Conservation (phyloP, 805 yeast genomes). For the Cyberlindnera maclurae region DNA sequence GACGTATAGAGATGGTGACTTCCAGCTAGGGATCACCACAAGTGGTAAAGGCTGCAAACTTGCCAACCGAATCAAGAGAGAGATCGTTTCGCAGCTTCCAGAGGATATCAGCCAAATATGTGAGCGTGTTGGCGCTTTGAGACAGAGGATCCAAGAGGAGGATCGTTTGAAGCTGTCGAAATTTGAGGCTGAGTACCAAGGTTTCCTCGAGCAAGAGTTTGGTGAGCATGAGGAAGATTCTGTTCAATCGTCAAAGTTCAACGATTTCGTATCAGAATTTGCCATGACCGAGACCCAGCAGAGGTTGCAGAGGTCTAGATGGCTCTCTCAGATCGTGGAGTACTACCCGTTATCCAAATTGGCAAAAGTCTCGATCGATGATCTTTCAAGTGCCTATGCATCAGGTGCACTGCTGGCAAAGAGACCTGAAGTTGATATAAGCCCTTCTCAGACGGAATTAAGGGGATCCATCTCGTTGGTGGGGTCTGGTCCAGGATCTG, state of each 20-base stretch:
- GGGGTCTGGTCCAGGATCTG: slow-evolving; percentile 92
- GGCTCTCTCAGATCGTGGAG: slow-evolving; percentile 87
- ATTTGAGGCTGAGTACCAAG: slow-evolving; percentile 21
- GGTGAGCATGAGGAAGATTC: slow-evolving; percentile 68
- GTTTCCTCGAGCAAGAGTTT: slow-evolving; percentile 30
- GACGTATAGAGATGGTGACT: slow-evolving; percentile 59
- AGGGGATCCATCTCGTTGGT: slow-evolving; percentile 70
- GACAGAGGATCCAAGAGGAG: slow-evolving; percentile 47
- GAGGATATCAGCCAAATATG: slow-evolving; percentile 63
- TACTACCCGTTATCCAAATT: slow-evolving; percentile 73
- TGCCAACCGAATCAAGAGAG: slow-evolving; percentile 75
- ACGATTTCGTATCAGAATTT: slow-evolving; percentile 55
- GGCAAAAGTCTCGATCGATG: slow-evolving; percentile 51
- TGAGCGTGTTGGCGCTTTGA: slow-evolving; percentile 57
- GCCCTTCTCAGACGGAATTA: not conserved
- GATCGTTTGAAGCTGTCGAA: slow-evolving; percentile 31
- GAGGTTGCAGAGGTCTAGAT: slow-evolving; percentile 59
- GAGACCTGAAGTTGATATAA: no score
- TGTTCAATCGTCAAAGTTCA: slow-evolving; percentile 50
- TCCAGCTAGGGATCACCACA: slow-evolving; percentile 80
- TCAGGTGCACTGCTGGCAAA: not conserved
- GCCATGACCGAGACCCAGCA: slow-evolving; percentile 44
- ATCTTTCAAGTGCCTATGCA: slow-evolving; percentile 39
- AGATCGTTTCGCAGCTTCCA: slow-evolving; percentile 60
- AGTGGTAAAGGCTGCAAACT: slow-evolving; percentile 85